Base-by-base conservation (phyloP, 2,329 filamentous ascomycete species). In the Pseudogymnoascus sp. region DNA sequence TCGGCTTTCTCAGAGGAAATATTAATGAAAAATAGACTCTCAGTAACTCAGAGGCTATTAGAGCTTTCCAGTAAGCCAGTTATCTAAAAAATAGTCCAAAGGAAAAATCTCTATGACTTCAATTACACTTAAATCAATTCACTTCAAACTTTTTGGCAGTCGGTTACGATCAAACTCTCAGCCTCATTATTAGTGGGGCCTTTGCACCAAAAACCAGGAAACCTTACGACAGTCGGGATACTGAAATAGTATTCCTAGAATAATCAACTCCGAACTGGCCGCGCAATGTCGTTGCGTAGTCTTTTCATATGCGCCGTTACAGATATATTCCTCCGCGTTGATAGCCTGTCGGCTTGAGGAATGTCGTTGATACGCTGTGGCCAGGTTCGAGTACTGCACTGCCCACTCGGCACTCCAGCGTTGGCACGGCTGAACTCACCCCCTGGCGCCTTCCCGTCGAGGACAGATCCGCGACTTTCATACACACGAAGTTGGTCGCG, bases 381-480 rank as follows among this genome's bases (percentile, higher is more conserved):
- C 25, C 51, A 57, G 51, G 7, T 57, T 36, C 51, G 51, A 36
- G 51, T 57, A 57, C 51, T 57, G 28, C 51, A 57, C 51, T 51
- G 62, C 31, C 34, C 62, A 61, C 45, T 28, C 45, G 25, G 62
- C 62, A 54, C 23, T 63, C 62, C 34, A 25, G 37, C 48, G 3
- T 60, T 54, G 13, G 45, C 54, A 62, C 63, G 71, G 67, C 68
- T 70, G 67, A 72, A 67, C 64, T 62, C 65, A 25, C 69, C 64
- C 31, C 39, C 64, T 51, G 41, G 65, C 65, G 61, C 62, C 64
- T 65, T 57, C 28, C 51, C 61, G 61, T 61, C 67, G 60, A 73
- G 71, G 72, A 70, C 74, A 75, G 72, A 71, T 75, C 71, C 69
- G 67, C 67, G 66, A 68, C 66, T 39, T 61, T 61, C 60, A 41